Evolutionary conservation across 2,329 filamentous ascomycete species (phyloP), one percentile per base, ranked within the genome.

Genomic region (Ceratocystis smalleyi): DNA sequence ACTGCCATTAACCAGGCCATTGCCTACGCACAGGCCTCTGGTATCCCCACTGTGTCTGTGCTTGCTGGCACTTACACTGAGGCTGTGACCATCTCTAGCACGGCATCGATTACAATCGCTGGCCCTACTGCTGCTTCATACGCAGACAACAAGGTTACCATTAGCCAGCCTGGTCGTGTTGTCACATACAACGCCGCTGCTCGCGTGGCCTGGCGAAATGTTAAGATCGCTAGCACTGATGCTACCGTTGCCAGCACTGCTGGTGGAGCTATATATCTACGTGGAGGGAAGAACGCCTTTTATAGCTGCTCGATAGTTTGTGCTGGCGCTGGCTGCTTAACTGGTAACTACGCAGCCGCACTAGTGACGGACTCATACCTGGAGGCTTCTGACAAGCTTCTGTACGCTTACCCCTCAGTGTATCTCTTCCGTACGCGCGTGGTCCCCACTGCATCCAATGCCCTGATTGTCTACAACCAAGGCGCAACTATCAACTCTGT

Each of bases 21-120:
- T 19, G 70, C 73, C 2, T 76, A 75, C 35, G 78, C 78, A 0
- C 73, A 73, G 73, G 62, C 51, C 4, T 63, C 61, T 61, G 72
- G 70, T 1, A 71, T 75, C 24, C 72, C 77, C 1, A 78, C 77
- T 0, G 75, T 79, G 1, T 73, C 74, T 12, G 71, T 79, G 19
- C 71, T 74, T 4, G 72, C 76, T 1, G 77, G 77, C 15, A 78
- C 75, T 0, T 79, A 79, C 65, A 73, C 73, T 5, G 76, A 79
- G 63, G 70, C 72, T 5, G 69, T 79, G 27, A 71, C 72, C 0
- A 71, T 79, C 3, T 68, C 70, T 7, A 76, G 73, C 1, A 76
- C 75, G 0, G 72, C 74, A 1, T 70, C 75, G 0, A 74, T 79
- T 10, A 77, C 77, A 0, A 70, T 79, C 15, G 67, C 76, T 12